Conservation (phyloP, 2,329 filamentous ascomycete species). For the Boeremia exigua region DNA sequence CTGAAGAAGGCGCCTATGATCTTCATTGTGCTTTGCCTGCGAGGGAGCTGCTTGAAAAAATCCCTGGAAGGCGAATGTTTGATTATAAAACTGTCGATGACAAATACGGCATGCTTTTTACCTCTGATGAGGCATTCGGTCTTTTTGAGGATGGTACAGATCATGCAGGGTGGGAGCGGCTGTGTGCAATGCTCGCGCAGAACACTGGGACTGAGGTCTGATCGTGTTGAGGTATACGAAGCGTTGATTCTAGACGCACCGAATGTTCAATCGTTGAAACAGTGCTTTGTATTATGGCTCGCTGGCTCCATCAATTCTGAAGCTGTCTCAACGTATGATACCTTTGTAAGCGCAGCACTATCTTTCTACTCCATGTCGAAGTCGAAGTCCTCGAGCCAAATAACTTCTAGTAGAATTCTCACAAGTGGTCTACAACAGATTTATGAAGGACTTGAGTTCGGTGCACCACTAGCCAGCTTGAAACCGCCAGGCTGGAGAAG, state of each 20-base stretch:
- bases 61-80: background rate
- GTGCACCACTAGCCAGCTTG: conserved; percentile 33
- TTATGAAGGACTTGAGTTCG: background rate
- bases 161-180: background rate
- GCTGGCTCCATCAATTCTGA: too few relatives aligned
- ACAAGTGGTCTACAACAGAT: background rate
- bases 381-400: too few relatives aligned
- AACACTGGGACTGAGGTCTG: too few relatives aligned
- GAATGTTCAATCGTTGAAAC: too few relatives aligned
- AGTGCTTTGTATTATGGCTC: too few relatives aligned
- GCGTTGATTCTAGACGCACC: too few relatives aligned
- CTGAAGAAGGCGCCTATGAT: background rate
- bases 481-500: conserved; percentile 50
- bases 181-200: background rate
- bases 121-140: background rate
- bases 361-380: too few relatives aligned
- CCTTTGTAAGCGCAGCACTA: too few relatives aligned
- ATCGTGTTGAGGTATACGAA: too few relatives aligned
- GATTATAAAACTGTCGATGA: background rate
- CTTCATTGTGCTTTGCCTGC: background rate
- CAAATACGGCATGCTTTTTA: background rate
- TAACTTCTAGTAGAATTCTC: too few relatives aligned
- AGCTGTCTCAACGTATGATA: too few relatives aligned
- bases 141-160: background rate
- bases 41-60: background rate